Evolutionary conservation across 345 rosid species (phyloP), one percentile per base, ranked within the genome.

Genomic region (Populus pruinosa): DNA sequence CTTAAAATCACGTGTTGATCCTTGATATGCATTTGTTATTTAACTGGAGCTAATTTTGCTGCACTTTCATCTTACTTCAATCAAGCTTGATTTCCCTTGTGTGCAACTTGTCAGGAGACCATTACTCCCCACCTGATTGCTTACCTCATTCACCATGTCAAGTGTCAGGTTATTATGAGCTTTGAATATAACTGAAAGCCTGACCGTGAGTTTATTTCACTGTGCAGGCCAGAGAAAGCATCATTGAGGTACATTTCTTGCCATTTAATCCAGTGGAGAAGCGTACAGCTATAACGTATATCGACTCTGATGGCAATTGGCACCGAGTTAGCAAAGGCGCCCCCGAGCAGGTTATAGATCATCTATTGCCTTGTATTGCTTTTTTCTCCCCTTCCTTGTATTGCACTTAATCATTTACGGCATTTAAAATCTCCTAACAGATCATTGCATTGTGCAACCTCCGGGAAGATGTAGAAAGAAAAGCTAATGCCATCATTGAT

Each of bases 201-300:
- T 31, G 59, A 14, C 6, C 25, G 21, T n/a, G 70, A 49, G 14
- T 38, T 47, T 50, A 8, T 6, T 21, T 36, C 25, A 31, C 70
- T 65, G 38, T 80, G 35, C 83, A 90, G 93, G 93, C 97, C 38
- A 87, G 97, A 87, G 90, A 87, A 27, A 93, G 92, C 61, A 88
- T 92, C 41, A 86, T 77, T 11, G 95, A 92, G 86, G 85, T 89
- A 56, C 97, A 92, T 84, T 92, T 92, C 86, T 84, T 92, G 71
- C 97, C 97, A 36, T 92, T 92, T 73, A 92, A 92, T 77, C 97
- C 97, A 1, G 97, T 92, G 69, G 97, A 90, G 8, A 92, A 92
- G 86, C 94, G 97, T 31, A 92, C 97, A 39, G 94, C 97, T 69
- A 92, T 92, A 66, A 92, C 97, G 73, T 92, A 88, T 79, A 83